Evolutionary conservation across 768 basidiomycete genomes (phyloP), one percentile per base, ranked within the genome.

Genomic region (Hortiboletus campestris): DNA sequence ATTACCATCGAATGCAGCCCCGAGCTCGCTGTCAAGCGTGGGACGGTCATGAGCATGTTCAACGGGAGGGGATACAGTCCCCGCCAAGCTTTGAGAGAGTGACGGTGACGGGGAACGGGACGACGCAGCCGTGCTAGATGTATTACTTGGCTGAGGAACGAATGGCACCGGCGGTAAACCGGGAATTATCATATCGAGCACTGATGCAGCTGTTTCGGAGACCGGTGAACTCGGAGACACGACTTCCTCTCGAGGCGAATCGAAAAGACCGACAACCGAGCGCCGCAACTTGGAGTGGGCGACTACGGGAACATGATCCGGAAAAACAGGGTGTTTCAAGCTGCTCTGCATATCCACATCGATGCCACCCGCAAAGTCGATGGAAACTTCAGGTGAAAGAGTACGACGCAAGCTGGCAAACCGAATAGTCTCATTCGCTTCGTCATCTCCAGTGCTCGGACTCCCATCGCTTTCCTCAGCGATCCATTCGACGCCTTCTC

Each of bases 221-320:
- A 46, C 42, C 6, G 65, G 19, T 10, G 58, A 56, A 39, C 35
- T 49, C 14, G 62, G 49, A 20, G 60, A 55, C 29, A 17, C 11
- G 4, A 43, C 44, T 34, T 40, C 56, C 20, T 63, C 55, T 20
- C 61, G 57, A 40, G 70, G 63, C 9, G 64, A 58, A 62, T 84
- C 81, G 59, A 89, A 89, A 8, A 88, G 71, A 13, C 85, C 85
- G 34, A 87, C 76, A 25, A 88, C 81, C 12, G 81, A 82, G 57
- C 81, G 85, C 36, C 79, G 70, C 8, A 73, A 47, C 55, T 71
- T 76, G 39, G 71, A 61, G 46, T 67, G 57, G 39, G 61, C 38
- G 20, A 56, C 22, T 20, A 52, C 28, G n/a, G 70, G 68, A 38
- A 57, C 49, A 31, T 55, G 59, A 36, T 63, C 68, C 3, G 54